These are phyloP conservation scores for Emmonsiellopsis sp. DNA, from an alignment of 2,329 filamentous ascomycete genomes.

Conservation along the genomic window DNA sequence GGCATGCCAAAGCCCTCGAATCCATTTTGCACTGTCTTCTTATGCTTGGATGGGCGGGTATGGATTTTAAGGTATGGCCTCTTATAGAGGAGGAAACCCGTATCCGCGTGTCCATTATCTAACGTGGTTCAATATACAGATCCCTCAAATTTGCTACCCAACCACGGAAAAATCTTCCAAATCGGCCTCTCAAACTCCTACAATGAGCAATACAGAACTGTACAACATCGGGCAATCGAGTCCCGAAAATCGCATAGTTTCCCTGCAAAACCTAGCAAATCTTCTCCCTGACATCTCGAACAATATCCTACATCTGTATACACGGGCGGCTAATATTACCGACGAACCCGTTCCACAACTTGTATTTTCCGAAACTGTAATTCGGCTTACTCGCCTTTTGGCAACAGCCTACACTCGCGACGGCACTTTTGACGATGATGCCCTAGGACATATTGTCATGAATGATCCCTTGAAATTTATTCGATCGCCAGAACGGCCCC, in stretches of 20 bases:
- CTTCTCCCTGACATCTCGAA: constrained; percentile 48
- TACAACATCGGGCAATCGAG: constrained; percentile 32
- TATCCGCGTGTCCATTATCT: not conserved
- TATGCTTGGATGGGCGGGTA: constrained; percentile 71
- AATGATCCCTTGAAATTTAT: constrained; percentile 32
- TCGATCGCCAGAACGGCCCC: constrained; percentile 24
- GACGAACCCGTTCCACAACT: constrained; percentile 45
- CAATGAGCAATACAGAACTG: constrained; percentile 29
- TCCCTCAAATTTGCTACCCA: constrained; percentile 45
- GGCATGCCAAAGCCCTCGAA: constrained; percentile 93
- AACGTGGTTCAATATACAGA: constrained; percentile 26
- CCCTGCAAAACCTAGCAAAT: constrained; percentile 41
- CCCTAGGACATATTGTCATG: constrained; percentile 51
- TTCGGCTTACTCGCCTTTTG: constrained; percentile 45
- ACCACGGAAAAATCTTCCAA: constrained; percentile 41
- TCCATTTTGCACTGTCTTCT: constrained; percentile 73
- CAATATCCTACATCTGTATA: constrained; percentile 48
- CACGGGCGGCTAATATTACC: constrained; percentile 41
- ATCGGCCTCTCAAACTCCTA: constrained; percentile 30
- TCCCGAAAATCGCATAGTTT: constrained; percentile 37
- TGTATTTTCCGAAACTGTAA: constrained; percentile 47
- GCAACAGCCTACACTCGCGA: constrained; percentile 41
- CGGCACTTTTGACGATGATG: constrained; percentile 41
- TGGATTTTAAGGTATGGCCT: constrained; percentile 56
- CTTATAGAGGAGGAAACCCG: not conserved